Conservation (phyloP, 768 basidiomycete genomes). For the Serendipita sp. region DNA sequence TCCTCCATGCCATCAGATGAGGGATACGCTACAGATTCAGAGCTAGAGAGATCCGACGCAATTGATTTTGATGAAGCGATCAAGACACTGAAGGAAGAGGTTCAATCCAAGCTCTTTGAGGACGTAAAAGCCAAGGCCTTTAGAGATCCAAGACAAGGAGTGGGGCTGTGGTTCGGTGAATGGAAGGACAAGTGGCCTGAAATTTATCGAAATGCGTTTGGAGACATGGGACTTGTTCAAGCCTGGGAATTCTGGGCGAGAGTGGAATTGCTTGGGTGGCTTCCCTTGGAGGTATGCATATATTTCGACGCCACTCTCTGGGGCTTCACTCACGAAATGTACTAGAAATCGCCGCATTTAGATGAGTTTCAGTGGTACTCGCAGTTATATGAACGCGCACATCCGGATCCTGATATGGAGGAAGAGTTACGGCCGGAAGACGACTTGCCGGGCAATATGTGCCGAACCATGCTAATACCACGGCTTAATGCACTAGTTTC, state of each 20-base stretch:
- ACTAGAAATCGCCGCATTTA: conserved; percentile 36
- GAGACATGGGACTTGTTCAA: conserved; percentile 68
- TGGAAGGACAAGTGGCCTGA: conserved; percentile 71
- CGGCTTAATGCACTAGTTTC: conserved; percentile 56
- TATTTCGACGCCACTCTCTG: conserved; percentile 12
- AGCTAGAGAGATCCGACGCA: conserved; percentile 46
- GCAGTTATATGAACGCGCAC: conserved; percentile 62
- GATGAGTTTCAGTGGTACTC: conserved; percentile 78
- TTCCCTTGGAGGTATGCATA: conserved; percentile 51
- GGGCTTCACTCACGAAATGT: conserved; percentile 7
- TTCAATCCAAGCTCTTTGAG: conserved; percentile 43
- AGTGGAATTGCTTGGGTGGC: conserved; percentile 75
- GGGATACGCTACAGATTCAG: conserved; percentile 78
- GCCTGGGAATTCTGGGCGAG: conserved; percentile 95
- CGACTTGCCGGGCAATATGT: conserved; percentile 75
- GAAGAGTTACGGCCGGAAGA: conserved; percentile 66
- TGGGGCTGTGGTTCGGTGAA: conserved; percentile 42
- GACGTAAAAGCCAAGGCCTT: conserved; percentile 82
- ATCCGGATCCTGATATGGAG: conserved; percentile 24
- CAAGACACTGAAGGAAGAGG: conserved; percentile 28
- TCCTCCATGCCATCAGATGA: conserved; percentile 39
- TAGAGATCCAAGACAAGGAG: conserved; percentile 55
- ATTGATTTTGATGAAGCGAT: conserved; percentile 54
- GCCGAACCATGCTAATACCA: conserved; percentile 69
- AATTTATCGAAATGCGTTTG: conserved; percentile 77